Conservation (phyloP, 768 basidiomycete species). For the Termitomyces sp. region DNA sequence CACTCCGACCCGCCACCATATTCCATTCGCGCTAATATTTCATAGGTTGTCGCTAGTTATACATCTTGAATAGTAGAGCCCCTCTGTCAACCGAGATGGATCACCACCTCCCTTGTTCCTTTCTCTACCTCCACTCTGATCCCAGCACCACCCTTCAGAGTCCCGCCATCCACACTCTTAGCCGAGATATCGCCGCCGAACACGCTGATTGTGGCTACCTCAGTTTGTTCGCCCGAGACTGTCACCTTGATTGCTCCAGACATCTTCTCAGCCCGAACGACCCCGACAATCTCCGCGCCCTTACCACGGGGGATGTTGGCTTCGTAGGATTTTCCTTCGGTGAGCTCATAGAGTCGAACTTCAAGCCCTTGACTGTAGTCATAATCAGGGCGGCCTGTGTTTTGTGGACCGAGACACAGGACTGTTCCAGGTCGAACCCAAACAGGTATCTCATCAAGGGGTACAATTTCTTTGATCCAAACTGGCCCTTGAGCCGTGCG, state of each 20-base stretch:
- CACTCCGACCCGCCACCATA: background rate
- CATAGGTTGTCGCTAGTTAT: background rate
- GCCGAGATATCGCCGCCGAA: constrained; percentile 9
- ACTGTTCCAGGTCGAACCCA: constrained; percentile 61
- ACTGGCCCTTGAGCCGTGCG: constrained; percentile 53
- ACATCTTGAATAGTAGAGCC: background rate
- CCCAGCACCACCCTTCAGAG: constrained; percentile 3
- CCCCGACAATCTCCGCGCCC: constrained; percentile 37
- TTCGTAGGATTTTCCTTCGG: constrained; percentile 34
- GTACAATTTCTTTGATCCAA: constrained; percentile 64
- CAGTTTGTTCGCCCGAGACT: constrained; percentile 15
- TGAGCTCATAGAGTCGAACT: constrained; percentile 50
- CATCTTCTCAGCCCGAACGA: constrained; percentile 31
- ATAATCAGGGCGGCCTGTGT: constrained; percentile 56
- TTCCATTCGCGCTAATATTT: background rate
- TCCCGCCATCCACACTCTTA: constrained; percentile 13
- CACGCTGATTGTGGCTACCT: constrained; percentile 14
- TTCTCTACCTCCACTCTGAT: constrained; percentile 15
- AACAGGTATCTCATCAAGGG: constrained; percentile 61
- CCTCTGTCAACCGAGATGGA: constrained; percentile 9
- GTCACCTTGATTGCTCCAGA: constrained; percentile 27
- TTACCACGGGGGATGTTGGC: constrained; percentile 42
- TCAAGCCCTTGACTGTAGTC: constrained; percentile 47
- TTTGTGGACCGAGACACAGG: constrained; percentile 53
- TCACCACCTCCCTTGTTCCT: constrained; percentile 13